Base-by-base conservation (phyloP, 495 filamentous ascomycete species). In the Podospora pseudocomata region DNA sequence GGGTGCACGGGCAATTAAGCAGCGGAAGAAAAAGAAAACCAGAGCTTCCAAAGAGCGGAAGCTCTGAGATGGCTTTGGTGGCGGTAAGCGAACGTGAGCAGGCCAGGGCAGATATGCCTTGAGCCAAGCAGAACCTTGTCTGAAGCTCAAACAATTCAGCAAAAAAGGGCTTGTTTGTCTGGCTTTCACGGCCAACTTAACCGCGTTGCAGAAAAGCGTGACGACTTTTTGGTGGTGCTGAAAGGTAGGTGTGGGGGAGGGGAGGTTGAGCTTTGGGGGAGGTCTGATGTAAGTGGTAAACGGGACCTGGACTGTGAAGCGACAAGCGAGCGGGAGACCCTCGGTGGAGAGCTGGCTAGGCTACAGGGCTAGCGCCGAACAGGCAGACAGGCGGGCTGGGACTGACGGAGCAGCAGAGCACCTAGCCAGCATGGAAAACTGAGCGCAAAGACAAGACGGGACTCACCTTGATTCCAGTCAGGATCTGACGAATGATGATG, bases 251-350 rank as follows among this genome's bases (percentile, higher is more conserved):
- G 55, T 19, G 55, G 55, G 55, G 55, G 55, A 26, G 55, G 55
- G 55, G 55, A 15, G 55, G 55, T 32, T 26, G 59, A 27, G 20
- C 28, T 32, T 27, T 28, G 59, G 59, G 16, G 20, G 59, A 27
- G 59, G 59, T 32, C 28, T 27, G 59, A 61, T 61, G 59, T 61
- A 61, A 61, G 59, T 61, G 59, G 59, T 27, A 28, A 32, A 18
- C 5, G 18, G 28, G 3, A 32, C 30, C 30, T 5, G 30, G 30
- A 32, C 30, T 32, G 30, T 32, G 30, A 32, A 32, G 30, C 30
- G 30, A 32, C 30, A 30, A 23, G 59, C 1, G 27, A 27, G 59
- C 61, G 32, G 30, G 4, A n/a, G 28, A 44, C 30, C 13, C 27
- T 32, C 16, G 27, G 16, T 61, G 28, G 23, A 27, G 34, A 20